Evolutionary conservation across 2,329 filamentous ascomycete species (phyloP).

Genomic region (Cladophialophora psammophila): DNA sequence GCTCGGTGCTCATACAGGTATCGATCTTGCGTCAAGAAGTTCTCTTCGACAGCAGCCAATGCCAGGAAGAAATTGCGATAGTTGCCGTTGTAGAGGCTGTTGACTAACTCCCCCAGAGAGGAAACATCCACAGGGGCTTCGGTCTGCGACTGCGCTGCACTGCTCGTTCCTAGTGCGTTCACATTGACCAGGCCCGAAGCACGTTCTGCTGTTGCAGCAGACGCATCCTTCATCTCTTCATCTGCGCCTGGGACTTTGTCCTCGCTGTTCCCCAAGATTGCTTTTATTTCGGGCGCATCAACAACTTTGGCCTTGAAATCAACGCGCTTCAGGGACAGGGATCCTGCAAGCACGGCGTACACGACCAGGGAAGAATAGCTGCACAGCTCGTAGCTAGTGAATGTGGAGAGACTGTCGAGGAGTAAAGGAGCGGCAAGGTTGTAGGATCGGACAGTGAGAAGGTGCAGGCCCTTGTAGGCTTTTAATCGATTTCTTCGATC

Average conservation of each 20-base stretch:
- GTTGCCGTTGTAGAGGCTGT: constrained; percentile 89
- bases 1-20: constrained; percentile 94
- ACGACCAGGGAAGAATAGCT: constrained; percentile 93
- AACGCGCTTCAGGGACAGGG: constrained; percentile 91
- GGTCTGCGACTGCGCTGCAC: constrained; percentile 69
- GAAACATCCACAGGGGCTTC: constrained; percentile 89
- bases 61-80: constrained; percentile 95
- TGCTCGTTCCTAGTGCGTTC: constrained; percentile 76
- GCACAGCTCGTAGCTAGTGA: constrained; percentile 98
- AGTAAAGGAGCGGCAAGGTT: constrained; percentile 87
- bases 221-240: constrained; percentile 74
- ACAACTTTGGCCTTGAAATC: constrained; percentile 99
- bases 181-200: constrained; percentile 82
- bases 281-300: constrained; percentile 97
- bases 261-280: constrained; percentile 87
- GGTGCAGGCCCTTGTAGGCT: constrained; percentile 94
- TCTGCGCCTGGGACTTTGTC: constrained; percentile 86
- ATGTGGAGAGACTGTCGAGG: constrained; percentile 95
- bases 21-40: constrained; percentile 91
- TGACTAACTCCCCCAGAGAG: constrained; percentile 84
- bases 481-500: constrained; percentile 97
- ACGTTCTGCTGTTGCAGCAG: constrained; percentile 58
- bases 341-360: constrained; percentile 93
- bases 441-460: constrained; percentile 91
- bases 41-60: constrained; percentile 87